Conservation (phyloP, 495 filamentous ascomycete species). For the Astrothelium subdiscretum region DNA sequence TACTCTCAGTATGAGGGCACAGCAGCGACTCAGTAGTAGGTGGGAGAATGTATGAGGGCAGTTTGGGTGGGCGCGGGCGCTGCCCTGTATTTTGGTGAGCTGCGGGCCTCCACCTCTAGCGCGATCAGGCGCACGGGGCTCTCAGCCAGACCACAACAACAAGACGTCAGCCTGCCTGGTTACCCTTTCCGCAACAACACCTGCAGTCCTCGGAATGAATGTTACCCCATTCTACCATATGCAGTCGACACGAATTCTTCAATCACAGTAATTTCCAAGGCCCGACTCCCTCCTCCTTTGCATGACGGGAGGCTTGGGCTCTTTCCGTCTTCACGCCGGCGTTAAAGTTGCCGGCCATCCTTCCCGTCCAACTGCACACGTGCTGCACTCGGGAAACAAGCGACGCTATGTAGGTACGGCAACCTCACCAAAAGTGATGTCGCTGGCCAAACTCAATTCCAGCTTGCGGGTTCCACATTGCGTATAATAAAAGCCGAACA, state of each 20-base stretch:
- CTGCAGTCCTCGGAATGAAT: neutral
- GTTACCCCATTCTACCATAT: neutral
- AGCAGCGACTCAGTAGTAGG: neutral
- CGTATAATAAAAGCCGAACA: neutral
- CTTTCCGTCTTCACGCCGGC: neutral
- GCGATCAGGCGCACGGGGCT: slow-evolving; percentile 1
- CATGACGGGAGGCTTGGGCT: no score
- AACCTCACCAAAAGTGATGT: no score
- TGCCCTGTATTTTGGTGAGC: slow-evolving; percentile 3
- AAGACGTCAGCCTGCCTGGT: slow-evolving; percentile 1
- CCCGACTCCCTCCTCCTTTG: neutral
- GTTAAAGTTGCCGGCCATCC: neutral
- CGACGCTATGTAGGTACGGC: no score
- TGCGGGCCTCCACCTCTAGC: slow-evolving; percentile 2
- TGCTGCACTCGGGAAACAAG: no score
- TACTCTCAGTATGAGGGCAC: neutral
- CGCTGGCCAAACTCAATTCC: no score
- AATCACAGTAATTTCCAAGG: neutral
- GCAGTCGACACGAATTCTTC: neutral
- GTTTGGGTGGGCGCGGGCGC: slow-evolving; percentile 2
- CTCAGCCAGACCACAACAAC: slow-evolving; percentile 1
- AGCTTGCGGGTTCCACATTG: no score
- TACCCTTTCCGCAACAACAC: neutral
- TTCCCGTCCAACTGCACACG: neutral
- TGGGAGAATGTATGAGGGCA: slow-evolving; percentile 3